These are phyloP conservation scores for Plasmodium reichenowi DNA, from an alignment of 169 alveolate species.

Conservation along the genomic window DNA sequence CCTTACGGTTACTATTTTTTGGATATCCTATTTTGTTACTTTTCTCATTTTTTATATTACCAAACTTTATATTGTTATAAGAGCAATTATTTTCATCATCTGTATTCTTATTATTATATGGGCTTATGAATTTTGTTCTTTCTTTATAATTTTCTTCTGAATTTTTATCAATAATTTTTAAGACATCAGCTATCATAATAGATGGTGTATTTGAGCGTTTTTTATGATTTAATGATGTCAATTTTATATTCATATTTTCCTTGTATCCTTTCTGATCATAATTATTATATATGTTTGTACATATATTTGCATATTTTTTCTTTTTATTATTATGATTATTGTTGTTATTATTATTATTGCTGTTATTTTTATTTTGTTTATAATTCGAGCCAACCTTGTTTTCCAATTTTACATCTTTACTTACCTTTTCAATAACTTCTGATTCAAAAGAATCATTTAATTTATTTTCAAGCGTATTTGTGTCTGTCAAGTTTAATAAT, in stretches of 20 bases:
- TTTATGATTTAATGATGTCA: slow-evolving; percentile 17
- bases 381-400: background rate
- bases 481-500: background rate
- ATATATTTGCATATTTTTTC: slow-evolving; percentile 8
- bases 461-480: background rate
- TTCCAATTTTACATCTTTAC: background rate
- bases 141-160: slow-evolving; percentile 11
- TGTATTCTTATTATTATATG: background rate
- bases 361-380: background rate
- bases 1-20: slow-evolving; percentile 16
- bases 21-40: slow-evolving; percentile 26
- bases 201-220: slow-evolving; percentile 6
- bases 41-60: slow-evolving; percentile 11
- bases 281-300: background rate
- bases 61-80: background rate
- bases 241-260: slow-evolving; percentile 17
- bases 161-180: slow-evolving; percentile 34
- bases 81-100: slow-evolving; percentile 8
- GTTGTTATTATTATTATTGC: background rate
- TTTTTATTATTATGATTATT: background rate
- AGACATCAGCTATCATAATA: slow-evolving; percentile 39
- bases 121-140: background rate
- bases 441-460: background rate
- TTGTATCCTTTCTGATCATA: slow-evolving; percentile 13
- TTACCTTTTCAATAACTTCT: background rate